Evolutionary conservation across 495 filamentous ascomycete genomes (phyloP), one percentile per base, ranked within the genome.

Genomic region (Elasticomyces elasticus): DNA sequence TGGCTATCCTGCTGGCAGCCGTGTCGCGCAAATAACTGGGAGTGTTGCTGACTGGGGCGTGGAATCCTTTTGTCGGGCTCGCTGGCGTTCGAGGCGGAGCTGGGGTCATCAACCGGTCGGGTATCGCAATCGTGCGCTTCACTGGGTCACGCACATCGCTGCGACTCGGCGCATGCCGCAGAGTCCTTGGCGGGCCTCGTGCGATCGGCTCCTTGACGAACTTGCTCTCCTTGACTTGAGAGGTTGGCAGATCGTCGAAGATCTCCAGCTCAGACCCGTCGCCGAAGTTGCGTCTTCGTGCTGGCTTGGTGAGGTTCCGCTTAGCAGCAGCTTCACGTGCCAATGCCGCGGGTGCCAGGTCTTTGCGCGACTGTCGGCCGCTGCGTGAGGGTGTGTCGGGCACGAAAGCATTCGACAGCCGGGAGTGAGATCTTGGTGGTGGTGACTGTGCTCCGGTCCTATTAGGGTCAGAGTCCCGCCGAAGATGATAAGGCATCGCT

Each of bases 171-270:
- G 56, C 54, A 35, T 67, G 65, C 2, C 66, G 63, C 4, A 70
- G 54, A 38, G 20, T 28, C 56, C 80, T 79, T 35, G 83, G 86
- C 28, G 80, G 80, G 20, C 85, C 84, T 61, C 79, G 78, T 42
- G 75, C 80, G 44, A 83, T 69, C 5, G 92, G 90, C 60, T 85
- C 81, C 66, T 89, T 90, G 48, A 89, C 72, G 59, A 81, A 98
- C 63, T 79, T 84, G 50, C 79, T 85, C 66, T 98, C 92, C 17
- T 81, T 79, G 38, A 84, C 78, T 3, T 76, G 82, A 25, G 88
- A 95, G 0, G 88, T 97, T 12, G 94, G 94, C 46, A 98, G 72
- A 70, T 98, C 92, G 61, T 97, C 92, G 66, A 98, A 97, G 12
- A 77, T 79, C 54, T 96, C 91, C 26, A 98, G 71, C 66, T 98